Evolutionary conservation across 2,329 filamentous ascomycete genomes (phyloP), one percentile per base, ranked within the genome.

Genomic region (Aspergillus pseudoviridinutans): DNA sequence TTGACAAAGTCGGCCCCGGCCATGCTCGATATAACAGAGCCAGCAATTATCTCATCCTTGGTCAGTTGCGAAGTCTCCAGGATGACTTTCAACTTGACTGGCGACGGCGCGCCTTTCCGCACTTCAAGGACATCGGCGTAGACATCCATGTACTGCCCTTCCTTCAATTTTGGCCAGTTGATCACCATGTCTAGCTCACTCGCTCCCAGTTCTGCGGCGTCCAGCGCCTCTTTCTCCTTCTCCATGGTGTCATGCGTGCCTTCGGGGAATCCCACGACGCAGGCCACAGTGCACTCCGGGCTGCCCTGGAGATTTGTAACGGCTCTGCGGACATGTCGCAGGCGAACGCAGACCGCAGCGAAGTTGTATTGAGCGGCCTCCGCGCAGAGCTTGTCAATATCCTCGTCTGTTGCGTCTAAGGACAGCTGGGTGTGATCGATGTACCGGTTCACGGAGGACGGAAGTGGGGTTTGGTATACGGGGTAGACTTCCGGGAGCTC

Each of bases 201-300:
- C 1, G 83, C 83, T 22, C 84, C 83, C 20, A 76, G 72, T 8
- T 68, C 63, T 38, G 84, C 70, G 14, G 82, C 82, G 10, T 73
- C 71, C 27, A 73, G 72, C 0, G 81, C 79, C 71, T 86, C 83
- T 22, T 67, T 68, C n/a, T 80, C 71, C 66, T 85, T 85, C 32
- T 76, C 70, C 3, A 74, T 66, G 0, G 81, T 80, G 50, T 79
- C 72, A 59, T 84, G 74, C 0, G 81, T 84, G 12, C 84, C 84
- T 66, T 85, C 82, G 54, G 81, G 84, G 67, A 86, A 86, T 24
- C 82, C 83, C 9, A 86, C 76, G 5, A 86, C 84, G 61, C 81
- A 83, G 49, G 83, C 82, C 22, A 86, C 78, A 25, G 75, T 74
- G n/a, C 83, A 78, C 5, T 68, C 67, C 7, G 77, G 76, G 57